Conservation (phyloP, 2,329 filamentous ascomycete genomes). For the Bipolaris sorokiniana region DNA sequence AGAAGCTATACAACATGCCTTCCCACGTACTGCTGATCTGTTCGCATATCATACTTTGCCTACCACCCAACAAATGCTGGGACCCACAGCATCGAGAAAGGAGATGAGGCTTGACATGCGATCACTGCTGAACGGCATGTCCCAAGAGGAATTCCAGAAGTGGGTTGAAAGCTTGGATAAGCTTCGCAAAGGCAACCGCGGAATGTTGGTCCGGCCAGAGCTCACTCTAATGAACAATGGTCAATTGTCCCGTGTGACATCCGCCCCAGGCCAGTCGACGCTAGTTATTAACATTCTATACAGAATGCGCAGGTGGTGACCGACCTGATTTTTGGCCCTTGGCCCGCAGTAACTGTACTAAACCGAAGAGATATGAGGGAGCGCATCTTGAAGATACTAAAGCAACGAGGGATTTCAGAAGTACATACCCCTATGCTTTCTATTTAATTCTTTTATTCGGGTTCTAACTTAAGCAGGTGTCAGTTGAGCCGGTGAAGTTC, state of each 20-base stretch:
- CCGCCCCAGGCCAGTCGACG: constrained; percentile 5
- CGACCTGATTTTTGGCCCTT: too few species aligned
- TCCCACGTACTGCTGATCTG: constrained; percentile 26
- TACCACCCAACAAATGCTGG: constrained; percentile 17
- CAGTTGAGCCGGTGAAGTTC: too few species aligned
- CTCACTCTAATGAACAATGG: neutral
- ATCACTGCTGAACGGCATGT: constrained; percentile 12
- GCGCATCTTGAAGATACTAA: too few species aligned
- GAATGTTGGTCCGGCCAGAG: constrained; percentile 24
- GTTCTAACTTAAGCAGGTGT: too few species aligned
- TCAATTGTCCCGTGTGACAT: constrained; percentile 4
- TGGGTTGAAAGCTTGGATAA: constrained; percentile 29
- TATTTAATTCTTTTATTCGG: too few species aligned
- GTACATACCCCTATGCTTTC: too few species aligned
- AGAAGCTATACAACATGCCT: constrained; percentile 10
- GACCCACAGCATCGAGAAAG: constrained; percentile 13
- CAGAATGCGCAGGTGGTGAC: too few species aligned
- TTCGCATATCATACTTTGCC: constrained; percentile 38
- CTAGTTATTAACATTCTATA: too few species aligned
- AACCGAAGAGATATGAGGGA: too few species aligned
- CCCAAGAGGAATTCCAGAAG: constrained; percentile 11
- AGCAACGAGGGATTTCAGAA: too few species aligned
- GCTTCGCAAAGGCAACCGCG: constrained; percentile 26
- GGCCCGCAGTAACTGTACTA: too few species aligned
- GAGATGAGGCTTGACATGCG: constrained; percentile 23